Percentiles rank a stretch among this genome's conserved stretches.
These are phyloP conservation scores for Aspergillus hiratsukae DNA, from an alignment of 2,329 filamentous ascomycete genomes.

Conservation along the genomic window DNA sequence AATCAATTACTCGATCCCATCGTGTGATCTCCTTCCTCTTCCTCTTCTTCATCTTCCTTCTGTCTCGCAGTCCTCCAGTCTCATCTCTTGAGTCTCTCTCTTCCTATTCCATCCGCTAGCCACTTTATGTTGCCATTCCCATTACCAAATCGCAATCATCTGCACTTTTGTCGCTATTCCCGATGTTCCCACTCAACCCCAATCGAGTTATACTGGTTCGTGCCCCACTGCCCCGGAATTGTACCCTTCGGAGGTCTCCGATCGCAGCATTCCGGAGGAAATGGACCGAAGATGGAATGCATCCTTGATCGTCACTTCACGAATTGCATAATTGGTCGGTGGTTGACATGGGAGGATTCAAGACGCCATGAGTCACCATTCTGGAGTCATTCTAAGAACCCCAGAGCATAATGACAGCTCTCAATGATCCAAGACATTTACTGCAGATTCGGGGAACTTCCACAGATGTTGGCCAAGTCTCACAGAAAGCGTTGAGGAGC, in stretches of 20 bases:
- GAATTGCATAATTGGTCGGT: background rate
- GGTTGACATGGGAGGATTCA: background rate
- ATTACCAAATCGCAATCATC: constrained; percentile 13
- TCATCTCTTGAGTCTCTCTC: background rate
- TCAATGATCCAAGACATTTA: background rate
- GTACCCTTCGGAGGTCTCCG: constrained; percentile 18
- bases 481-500: background rate
- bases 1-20: constrained; percentile 18
- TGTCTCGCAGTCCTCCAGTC: too few species aligned
- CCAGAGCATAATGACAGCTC: background rate
- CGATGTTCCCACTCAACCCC: background rate
- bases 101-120: constrained; percentile 1
- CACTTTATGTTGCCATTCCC: background rate
- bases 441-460: too few species aligned
- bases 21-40: constrained; percentile 8
- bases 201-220: background rate
- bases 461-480: background rate
- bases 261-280: constrained; percentile 9
- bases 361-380: background rate
- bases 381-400: background rate
- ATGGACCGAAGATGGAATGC: background rate
- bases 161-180: background rate
- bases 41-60: background rate
- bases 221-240: constrained; percentile 8
- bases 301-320: background rate